Evolutionary conservation across 2,329 filamentous ascomycete species (phyloP), one percentile per base, ranked within the genome.

Genomic region (Epicoccum nigrum): DNA sequence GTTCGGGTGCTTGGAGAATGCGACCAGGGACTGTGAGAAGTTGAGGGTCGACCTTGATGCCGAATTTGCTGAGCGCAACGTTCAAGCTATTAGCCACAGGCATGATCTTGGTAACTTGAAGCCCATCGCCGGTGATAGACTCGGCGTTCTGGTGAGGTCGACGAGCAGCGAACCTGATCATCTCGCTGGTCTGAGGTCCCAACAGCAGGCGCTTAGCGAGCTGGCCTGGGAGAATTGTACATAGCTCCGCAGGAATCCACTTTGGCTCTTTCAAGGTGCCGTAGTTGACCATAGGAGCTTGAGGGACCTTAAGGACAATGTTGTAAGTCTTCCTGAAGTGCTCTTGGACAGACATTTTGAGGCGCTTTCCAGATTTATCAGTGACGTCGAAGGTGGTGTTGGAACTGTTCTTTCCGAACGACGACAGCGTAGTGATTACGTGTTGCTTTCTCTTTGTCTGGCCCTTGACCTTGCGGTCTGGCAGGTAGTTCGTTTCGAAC

Each of bases 21-120:
- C 92, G 85, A 1, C 84, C 92, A 1, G 79, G 78, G 0, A 96
- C 88, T 0, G 88, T 88, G 27, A 96, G 77, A 27, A 96, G 79
- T 1, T 77, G 71, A 11, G 81, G 80, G 6, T 76, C 78, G 3
- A 92, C 80, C 1, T 74, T 73, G 54, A 95, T 77, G 4, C 86
- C 86, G 54, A 92, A 94, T 2, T 77, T 66, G 4, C 21, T 59
- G 35, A 71, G 49, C 13, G 58, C 40, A 1, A 55, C 55, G 32
- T 68, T 67, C 23, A 65, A 27, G 2, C 60, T 62, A 12, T 67
- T 51, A 0, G 52, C 49, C 1, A 61, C 28, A 2, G 65, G 63
- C 4, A 54, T 46, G 40, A 72, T 62, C 35, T 64, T 65, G 6
- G 59, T 51, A 1, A 72, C 62, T n/a, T 59, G 25, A 1, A 69